Evolutionary conservation across 1,284 basidiomycete species (phyloP), one percentile per base, ranked within the genome.

Genomic region (Ceratobasidium sp.): DNA sequence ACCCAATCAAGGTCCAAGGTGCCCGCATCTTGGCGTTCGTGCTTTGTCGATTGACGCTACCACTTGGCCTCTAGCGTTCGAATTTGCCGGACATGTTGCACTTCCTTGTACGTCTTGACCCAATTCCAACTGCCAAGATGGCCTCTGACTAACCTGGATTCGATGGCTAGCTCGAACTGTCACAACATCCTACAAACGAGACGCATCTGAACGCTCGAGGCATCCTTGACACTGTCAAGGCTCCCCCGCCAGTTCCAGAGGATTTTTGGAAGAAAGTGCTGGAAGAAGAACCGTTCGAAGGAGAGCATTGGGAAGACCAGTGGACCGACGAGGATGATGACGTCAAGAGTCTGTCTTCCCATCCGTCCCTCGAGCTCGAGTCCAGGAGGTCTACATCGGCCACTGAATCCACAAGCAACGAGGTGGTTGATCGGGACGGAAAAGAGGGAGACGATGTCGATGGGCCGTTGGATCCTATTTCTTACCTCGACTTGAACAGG

Each of bases 41-140:
- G 54, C 58, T 74, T 2, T 74, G 74, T 63, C 11, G 43, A 59
- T 34, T 48, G n/a, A 54, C n/a, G 58, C 16, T 41, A 72, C 66
- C 49, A 58, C 9, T 74, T 91, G 6, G 31, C n/a, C 2, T 48
- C 43, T 62, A 72, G 90, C 80, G 83, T 66, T 85, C 88, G 14
- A 87, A 83, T 66, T 82, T 92, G 34, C 89, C 90, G 1, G 87
- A 88, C 78, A 90, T 92, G 81, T 79, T 93, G 3, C 89, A 91
- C 74, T 84, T 93, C 59, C 83, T 93, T 69, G 91, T 92, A 81
- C 76, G 86, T 78, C 62, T n/a, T 9, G 7, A 59, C 34, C 11
- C 65, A 61, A 46, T n/a, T 19, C 49, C 46, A 48, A 39, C 39
- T 1, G 34, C 46, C 51, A 19, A 49, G 29, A 66, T n/a, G 53